Conservation (phyloP, 2,329 filamentous ascomycete species). For the Aspergillus costaricaensis region DNA sequence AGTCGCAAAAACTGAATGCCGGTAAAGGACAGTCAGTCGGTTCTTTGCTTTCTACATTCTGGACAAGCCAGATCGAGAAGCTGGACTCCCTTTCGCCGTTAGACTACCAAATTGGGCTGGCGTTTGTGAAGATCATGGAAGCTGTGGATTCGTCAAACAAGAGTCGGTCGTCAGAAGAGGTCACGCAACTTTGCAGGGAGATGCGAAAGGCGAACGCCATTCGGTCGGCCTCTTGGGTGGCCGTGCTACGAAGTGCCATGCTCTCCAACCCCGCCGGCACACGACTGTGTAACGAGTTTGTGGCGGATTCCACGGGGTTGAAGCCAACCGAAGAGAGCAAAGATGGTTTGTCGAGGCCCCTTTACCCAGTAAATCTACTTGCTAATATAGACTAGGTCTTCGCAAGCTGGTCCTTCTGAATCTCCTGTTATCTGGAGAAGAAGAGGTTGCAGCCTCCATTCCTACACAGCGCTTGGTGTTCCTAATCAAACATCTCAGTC, state of each 20-base stretch:
- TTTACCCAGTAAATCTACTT: constrained; percentile 20
- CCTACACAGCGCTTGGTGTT: constrained; percentile 72
- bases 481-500: constrained; percentile 74
- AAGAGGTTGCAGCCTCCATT: constrained; percentile 51
- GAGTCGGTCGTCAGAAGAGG: constrained; percentile 32
- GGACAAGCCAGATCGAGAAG: constrained; percentile 38
- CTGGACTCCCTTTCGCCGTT: constrained; percentile 33
- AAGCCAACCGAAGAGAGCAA: constrained; percentile 46
- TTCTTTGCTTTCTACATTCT: constrained; percentile 30
- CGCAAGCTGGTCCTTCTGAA: constrained; percentile 58
- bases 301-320: constrained; percentile 61
- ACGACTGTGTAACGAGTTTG: constrained; percentile 60
- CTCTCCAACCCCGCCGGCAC: constrained; percentile 50
- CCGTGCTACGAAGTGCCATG: constrained; percentile 52
- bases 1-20: constrained; percentile 22
- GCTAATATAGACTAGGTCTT: constrained; percentile 39
- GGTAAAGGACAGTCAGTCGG: constrained; percentile 24
- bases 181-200: constrained; percentile 38
- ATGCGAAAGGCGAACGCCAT: constrained; percentile 47
- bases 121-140: constrained; percentile 44
- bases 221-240: constrained; percentile 50
- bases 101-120: constrained; percentile 44
- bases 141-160: constrained; percentile 30
- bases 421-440: constrained; percentile 52
- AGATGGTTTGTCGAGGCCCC: constrained; percentile 41